A percentile compares a stretch with the other conserved stretches of the same genome.
Conservation (phyloP, 2,329 filamentous ascomycete species). For the Xylogone sp. region DNA sequence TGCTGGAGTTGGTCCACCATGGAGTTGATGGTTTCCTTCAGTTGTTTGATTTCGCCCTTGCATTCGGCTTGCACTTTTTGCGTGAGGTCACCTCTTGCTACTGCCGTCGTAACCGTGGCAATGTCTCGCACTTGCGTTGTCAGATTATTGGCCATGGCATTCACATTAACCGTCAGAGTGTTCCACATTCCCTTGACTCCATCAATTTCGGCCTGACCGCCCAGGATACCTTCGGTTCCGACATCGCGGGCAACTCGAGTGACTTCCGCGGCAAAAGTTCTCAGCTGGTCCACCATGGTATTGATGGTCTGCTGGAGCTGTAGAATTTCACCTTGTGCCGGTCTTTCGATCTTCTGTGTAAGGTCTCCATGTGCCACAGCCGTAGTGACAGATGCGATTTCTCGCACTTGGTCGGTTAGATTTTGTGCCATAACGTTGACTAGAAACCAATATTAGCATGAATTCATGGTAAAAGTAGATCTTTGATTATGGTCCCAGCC, state of each 20-base stretch:
- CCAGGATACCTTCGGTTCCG: conserved; percentile 78
- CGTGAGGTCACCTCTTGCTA: conserved; percentile 83
- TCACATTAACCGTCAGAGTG: conserved; percentile 80
- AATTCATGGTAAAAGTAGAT: too few relatives aligned
- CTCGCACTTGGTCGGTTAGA: conserved; percentile 77
- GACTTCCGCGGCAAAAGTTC: conserved; percentile 80
- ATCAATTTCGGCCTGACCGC: conserved; percentile 78
- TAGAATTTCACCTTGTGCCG: conserved; percentile 76
- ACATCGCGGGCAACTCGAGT: conserved; percentile 80
- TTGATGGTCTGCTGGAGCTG: conserved; percentile 84
- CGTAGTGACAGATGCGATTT: conserved; percentile 81
- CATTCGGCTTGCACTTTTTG: conserved; percentile 95
- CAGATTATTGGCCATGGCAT: conserved; percentile 83
- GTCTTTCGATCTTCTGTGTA: conserved; percentile 79
- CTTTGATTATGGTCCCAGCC: too few relatives aligned
- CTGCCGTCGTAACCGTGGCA: conserved; percentile 72
- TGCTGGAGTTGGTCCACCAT: conserved; percentile 98
- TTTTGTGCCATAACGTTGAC: conserved; percentile 85
- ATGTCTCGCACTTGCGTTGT: conserved; percentile 93
- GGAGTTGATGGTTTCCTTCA: conserved; percentile 98
- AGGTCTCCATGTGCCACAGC: conserved; percentile 80
- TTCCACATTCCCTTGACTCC: conserved; percentile 89
- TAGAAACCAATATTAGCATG: conserved; percentile 24
- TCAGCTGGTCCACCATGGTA: conserved; percentile 83
- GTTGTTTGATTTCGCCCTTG: conserved; percentile 85